phyloP scores from a whole-genome alignment of 2,329 filamentous ascomycete species.

The Dactylellina drechsleri region DNA sequence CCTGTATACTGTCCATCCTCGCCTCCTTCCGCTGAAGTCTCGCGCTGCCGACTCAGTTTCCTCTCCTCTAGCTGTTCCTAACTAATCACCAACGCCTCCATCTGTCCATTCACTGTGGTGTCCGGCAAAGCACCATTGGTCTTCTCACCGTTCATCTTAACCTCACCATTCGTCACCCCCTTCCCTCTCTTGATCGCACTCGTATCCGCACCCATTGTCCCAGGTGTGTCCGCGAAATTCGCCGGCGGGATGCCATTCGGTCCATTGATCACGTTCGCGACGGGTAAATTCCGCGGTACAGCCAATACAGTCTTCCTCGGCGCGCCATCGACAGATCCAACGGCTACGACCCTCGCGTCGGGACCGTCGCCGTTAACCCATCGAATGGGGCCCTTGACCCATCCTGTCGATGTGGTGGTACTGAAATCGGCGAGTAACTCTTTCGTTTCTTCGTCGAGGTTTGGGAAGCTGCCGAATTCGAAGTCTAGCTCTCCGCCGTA shows the following conservation, averaged over 20 bases:
- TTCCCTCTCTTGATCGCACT: constrained; percentile 29
- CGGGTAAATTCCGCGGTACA: constrained; percentile 27
- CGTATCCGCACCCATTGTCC: constrained; percentile 33
- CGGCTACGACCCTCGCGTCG: constrained; percentile 30
- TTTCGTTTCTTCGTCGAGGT: constrained; percentile 71
- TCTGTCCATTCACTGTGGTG: constrained; percentile 26
- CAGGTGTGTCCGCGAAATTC: constrained; percentile 42
- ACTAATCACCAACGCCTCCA: constrained; percentile 47
- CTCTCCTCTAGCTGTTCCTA: constrained; percentile 17
- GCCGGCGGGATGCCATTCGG: constrained; percentile 25
- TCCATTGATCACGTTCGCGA: constrained; percentile 40
- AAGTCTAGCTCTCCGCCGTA: constrained; percentile 91
- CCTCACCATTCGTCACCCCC: background rate
- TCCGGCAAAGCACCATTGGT: constrained; percentile 41
- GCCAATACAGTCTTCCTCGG: constrained; percentile 32
- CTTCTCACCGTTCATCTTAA: constrained; percentile 17
- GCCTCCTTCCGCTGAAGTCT: constrained; percentile 3
- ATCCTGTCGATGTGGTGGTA: constrained; percentile 32
- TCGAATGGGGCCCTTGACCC: constrained; percentile 37
- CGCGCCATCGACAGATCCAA: constrained; percentile 39
- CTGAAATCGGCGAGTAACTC: constrained; percentile 25
- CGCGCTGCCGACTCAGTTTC: background rate
- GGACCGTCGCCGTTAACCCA: constrained; percentile 47
- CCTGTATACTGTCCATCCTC: background rate
- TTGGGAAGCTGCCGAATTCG: constrained; percentile 78